These are phyloP conservation scores for Knoxdaviesia proteae DNA, from an alignment of 2,329 filamentous ascomycete species.

Conservation along the genomic window DNA sequence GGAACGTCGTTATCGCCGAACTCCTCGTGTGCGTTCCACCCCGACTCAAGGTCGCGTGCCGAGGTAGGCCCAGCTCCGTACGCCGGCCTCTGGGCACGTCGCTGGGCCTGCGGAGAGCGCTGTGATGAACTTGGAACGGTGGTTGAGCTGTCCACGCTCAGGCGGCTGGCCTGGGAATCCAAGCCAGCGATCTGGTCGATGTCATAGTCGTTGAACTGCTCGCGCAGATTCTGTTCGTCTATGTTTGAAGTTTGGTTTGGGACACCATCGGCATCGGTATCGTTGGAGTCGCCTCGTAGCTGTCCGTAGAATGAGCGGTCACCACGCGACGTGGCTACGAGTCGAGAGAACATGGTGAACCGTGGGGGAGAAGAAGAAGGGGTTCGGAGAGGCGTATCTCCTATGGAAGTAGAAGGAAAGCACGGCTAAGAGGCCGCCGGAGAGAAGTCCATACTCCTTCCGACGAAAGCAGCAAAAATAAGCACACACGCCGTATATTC, in stretches of 20 bases:
- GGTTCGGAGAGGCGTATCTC: too few species aligned
- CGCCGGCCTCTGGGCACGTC: too few species aligned
- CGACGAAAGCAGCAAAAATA: too few species aligned
- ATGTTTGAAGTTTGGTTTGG: conserved; percentile 16
- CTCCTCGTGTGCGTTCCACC: conserved; percentile 15
- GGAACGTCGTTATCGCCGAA: conserved; percentile 40
- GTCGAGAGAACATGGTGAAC: conserved; percentile 25
- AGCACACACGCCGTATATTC: too few species aligned
- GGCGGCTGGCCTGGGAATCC: conserved; percentile 22
- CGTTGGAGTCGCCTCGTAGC: conserved; percentile 18
- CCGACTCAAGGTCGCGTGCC: too few species aligned
- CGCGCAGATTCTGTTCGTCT: conserved; percentile 31
- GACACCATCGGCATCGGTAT: conserved; percentile 19
- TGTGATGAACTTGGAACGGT: not conserved
- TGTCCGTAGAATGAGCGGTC: conserved; percentile 28
- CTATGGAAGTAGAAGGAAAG: too few species aligned
- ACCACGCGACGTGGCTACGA: conserved; percentile 15
- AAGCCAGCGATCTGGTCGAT: conserved; percentile 21
- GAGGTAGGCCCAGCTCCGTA: too few species aligned
- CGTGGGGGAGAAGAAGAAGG: too few species aligned
- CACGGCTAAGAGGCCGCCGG: too few species aligned
- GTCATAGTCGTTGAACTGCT: conserved; percentile 29
- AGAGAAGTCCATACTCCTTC: too few species aligned
- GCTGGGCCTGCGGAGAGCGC: too few species aligned
- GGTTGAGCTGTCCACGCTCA: conserved; percentile 16